Evolutionary conservation across 176 grass and related monocot species (phyloP).

Genomic region (Oryza australiensis): DNA sequence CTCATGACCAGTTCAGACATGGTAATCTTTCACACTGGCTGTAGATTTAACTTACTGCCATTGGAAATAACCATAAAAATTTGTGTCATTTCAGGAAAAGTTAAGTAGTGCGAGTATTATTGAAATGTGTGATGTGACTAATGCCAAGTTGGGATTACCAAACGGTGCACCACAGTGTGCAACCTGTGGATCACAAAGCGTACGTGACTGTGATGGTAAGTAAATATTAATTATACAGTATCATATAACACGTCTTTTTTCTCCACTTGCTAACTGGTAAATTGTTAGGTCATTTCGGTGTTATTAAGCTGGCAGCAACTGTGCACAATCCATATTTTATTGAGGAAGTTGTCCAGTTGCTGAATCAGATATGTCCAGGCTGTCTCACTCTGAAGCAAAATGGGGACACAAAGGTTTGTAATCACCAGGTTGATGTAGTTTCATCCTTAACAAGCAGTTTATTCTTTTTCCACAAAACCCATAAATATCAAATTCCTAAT

Average conservation of each 20-base stretch:
- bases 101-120: slow-evolving; percentile 52
- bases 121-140: slow-evolving; percentile 72
- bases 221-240: slow-evolving; percentile 6
- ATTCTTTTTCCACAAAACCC: slow-evolving; percentile 15
- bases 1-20: slow-evolving; percentile 74
- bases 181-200: slow-evolving; percentile 66
- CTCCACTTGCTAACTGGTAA: slow-evolving; percentile 18
- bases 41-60: background rate
- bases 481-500: background rate
- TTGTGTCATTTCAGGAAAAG: slow-evolving; percentile 60
- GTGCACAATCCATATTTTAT: slow-evolving; percentile 80
- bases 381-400: slow-evolving; percentile 63
- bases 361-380: slow-evolving; percentile 89
- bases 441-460: slow-evolving; percentile 20
- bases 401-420: slow-evolving; percentile 59
- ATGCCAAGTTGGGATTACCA: slow-evolving; percentile 77
- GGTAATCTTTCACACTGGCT: slow-evolving; percentile 52
- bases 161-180: slow-evolving; percentile 57
- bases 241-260: slow-evolving; percentile 18
- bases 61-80: background rate
- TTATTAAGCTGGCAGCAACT: slow-evolving; percentile 64
- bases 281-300: slow-evolving; percentile 79
- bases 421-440: slow-evolving; percentile 22
- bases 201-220: slow-evolving; percentile 79
- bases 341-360: slow-evolving; percentile 68